phyloP scores from a whole-genome alignment of 1,284 basidiomycete species.

The Apiotrichum siamense region DNA sequence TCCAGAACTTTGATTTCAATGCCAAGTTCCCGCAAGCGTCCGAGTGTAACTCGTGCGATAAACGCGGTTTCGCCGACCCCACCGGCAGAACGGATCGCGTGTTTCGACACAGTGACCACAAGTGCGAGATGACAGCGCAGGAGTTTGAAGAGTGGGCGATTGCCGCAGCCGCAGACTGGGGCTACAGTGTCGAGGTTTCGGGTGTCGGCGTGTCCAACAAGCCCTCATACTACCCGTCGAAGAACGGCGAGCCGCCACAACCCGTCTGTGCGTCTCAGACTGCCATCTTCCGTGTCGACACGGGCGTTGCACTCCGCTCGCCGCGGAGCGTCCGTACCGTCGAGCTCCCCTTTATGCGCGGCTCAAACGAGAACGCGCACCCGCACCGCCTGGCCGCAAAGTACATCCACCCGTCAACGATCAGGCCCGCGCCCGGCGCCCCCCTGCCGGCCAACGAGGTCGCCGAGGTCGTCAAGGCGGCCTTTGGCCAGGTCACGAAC shows the following conservation, averaged over 20 bases:
- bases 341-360: slow-evolving; percentile 43
- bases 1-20: slow-evolving; percentile 59
- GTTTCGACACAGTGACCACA: slow-evolving; percentile 72
- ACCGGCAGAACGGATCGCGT: slow-evolving; percentile 59
- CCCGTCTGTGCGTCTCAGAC: slow-evolving; percentile 63
- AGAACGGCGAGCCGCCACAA: slow-evolving; percentile 24
- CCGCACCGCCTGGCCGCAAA: slow-evolving; percentile 51
- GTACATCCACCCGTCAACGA: slow-evolving; percentile 51
- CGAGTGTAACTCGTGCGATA: slow-evolving; percentile 22
- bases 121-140: slow-evolving; percentile 81
- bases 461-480: slow-evolving; percentile 52
- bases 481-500: slow-evolving; percentile 54
- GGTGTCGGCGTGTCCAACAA: slow-evolving; percentile 44
- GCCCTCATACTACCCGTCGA: slow-evolving; percentile 41
- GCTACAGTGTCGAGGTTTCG: slow-evolving; percentile 48
- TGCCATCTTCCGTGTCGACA: slow-evolving; percentile 56
- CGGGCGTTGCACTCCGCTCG: slow-evolving; percentile 40
- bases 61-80: slow-evolving; percentile 64
- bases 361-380: slow-evolving; percentile 30
- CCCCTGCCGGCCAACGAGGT: slow-evolving; percentile 51
- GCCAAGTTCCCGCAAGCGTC: slow-evolving; percentile 70
- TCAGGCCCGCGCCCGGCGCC: slow-evolving; percentile 34
- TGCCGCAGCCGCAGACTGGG: slow-evolving; percentile 62
- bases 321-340: slow-evolving; percentile 45
- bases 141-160: slow-evolving; percentile 71